Conservation (phyloP, 129 eudicot species). For the Gnaphalium uliginosum region DNA sequence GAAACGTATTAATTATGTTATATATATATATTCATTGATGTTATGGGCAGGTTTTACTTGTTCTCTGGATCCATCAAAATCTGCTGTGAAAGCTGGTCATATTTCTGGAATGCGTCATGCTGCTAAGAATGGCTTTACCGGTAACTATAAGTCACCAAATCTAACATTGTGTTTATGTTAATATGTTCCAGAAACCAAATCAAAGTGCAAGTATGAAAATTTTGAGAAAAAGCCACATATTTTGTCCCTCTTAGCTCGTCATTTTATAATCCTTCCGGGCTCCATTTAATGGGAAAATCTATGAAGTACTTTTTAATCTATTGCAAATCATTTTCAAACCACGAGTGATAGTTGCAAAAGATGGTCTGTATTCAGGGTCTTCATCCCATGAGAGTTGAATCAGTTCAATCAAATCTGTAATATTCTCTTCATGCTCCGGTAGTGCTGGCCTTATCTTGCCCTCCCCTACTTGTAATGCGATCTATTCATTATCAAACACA, state of each 20-base stretch:
- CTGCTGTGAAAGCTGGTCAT: too few species aligned
- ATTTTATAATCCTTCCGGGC: slow-evolving; percentile 5
- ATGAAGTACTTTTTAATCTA: slow-evolving; percentile 20
- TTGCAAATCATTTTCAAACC: slow-evolving; percentile 39
- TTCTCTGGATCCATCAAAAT: too few species aligned
- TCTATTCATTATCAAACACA: slow-evolving; percentile 35
- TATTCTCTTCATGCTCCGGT: slow-evolving; percentile 35
- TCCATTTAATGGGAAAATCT: slow-evolving; percentile 9
- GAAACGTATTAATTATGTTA: too few species aligned
- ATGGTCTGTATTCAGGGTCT: slow-evolving; percentile 58
- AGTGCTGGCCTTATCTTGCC: slow-evolving; percentile 66
- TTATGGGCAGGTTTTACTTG: too few species aligned
- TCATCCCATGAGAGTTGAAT: slow-evolving; percentile 65
- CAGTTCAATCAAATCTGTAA: slow-evolving; percentile 48
- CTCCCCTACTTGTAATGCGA: slow-evolving; percentile 67
- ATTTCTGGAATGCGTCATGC: too few species aligned
- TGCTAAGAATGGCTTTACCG: too few species aligned
- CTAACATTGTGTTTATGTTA: background rate
- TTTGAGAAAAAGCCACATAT: background rate
- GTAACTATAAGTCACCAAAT: too few species aligned
- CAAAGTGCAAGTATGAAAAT: background rate
- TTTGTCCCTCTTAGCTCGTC: background rate
- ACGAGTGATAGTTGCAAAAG: slow-evolving; percentile 54
- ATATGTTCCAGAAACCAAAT: background rate
- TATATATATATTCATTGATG: too few species aligned